phyloP scores from a whole-genome alignment of 2,329 filamentous ascomycete genomes.

The Colletotrichum higginsianum region DNA sequence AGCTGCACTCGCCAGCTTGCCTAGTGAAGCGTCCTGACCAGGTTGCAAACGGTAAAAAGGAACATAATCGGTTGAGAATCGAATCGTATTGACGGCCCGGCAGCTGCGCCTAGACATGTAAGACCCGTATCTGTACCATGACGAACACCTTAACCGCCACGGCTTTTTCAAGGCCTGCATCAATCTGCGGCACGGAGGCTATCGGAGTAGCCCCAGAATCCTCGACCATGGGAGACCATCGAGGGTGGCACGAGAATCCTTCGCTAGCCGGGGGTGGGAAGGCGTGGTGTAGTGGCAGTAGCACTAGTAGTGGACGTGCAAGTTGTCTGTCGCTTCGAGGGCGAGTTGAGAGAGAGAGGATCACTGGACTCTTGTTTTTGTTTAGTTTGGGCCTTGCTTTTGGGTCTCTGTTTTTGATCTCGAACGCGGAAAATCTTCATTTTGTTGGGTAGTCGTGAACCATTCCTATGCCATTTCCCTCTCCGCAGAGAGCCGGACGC shows the following conservation, averaged over 20 bases:
- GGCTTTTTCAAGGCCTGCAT: constrained; percentile 73
- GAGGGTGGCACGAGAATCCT: constrained; percentile 67
- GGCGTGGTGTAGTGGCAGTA: neutral
- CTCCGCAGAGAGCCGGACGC: constrained; percentile 58
- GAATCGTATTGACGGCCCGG: constrained; percentile 18
- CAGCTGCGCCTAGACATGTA: constrained; percentile 57
- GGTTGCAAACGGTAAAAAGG: neutral
- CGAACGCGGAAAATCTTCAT: constrained; percentile 52
- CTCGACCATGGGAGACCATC: constrained; percentile 59
- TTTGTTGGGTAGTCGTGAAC: constrained; percentile 45
- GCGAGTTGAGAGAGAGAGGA: constrained; percentile 12
- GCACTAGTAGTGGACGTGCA: neutral
- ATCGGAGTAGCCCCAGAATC: constrained; percentile 71
- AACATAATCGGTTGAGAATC: neutral
- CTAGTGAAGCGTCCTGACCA: neutral
- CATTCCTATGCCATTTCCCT: constrained; percentile 44
- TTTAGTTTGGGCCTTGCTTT: constrained; percentile 45
- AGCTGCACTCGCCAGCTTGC: neutral
- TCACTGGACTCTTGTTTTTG: constrained; percentile 47
- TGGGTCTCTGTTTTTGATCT: constrained; percentile 45
- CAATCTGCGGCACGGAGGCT: constrained; percentile 72
- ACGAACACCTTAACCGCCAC: constrained; percentile 68
- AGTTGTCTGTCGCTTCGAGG: constrained; percentile 17
- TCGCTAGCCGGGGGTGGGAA: constrained; percentile 63
- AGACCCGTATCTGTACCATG: constrained; percentile 78